Evolutionary conservation across 208 protist species (phyloP), one percentile per base, ranked within the genome.

Genomic region (Porcisia hertigi): DNA sequence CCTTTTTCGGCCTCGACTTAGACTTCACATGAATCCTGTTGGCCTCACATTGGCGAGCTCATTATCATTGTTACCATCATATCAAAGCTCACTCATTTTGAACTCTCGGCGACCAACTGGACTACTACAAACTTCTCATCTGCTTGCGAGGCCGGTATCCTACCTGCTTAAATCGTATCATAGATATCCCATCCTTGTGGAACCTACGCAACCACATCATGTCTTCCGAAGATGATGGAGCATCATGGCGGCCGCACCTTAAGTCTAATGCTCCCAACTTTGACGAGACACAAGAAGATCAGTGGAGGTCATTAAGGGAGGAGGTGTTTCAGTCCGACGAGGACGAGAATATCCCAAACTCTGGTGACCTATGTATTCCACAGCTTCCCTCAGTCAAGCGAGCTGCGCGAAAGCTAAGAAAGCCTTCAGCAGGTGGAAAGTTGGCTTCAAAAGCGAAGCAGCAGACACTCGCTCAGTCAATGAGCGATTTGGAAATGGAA

Each of bases 401-500:
- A 64, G 60, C 60, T 20, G 34, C 66, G 45, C 43, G 80, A 62
- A 76, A 75, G 39, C 34, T 62, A 8, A 73, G 52, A 30, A 81
- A 70, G 41, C 39, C 65, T 53, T 8, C 41, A 18, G 3, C 69
- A 7, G 53, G 70, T 20, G 54, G 82, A 71, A 83, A 78, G n/a
- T 60, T 62, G 36, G 53, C 60, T 1, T 73, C 47, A 25, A 85
- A 91, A 25, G 1, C 80, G 49, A 93, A 89, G 73, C 93, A 97
- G 71, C 76, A 92, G 55, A 97, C 91, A 25, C 77, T 97, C 14
- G 71, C 71, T 16, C 82, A 95, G 54, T 49, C 89, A n/a, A 85
- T 92, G 41, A 88, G 77, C 54, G 76, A 86, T n/a, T 59, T 75
- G n/a, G 90, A 95, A 54, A 92, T 95, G 82, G 86, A 93, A 30